Evolutionary conservation across 2,329 filamentous ascomycete species (phyloP), one percentile per base, ranked within the genome.

Genomic region (Botryotinia convoluta): DNA sequence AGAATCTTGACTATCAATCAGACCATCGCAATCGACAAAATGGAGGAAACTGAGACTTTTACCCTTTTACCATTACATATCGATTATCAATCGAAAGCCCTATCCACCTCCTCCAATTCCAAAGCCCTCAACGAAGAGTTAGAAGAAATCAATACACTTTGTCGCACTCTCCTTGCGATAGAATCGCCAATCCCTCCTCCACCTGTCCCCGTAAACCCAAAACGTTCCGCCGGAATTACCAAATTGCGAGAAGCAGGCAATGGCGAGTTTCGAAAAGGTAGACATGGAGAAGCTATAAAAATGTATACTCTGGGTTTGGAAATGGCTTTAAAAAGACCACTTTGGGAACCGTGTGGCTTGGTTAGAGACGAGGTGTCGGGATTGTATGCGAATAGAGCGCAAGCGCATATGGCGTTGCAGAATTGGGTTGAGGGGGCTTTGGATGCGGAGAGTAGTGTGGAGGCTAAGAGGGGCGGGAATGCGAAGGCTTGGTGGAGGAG

Each of bases 401-500:
- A 98, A 87, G 93, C 94, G 74, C 88, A 95, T 83, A 97, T 98
- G 91, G 91, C 90, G 29, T 84, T 92, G 82, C 89, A 91, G 83
- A 87, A 87, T 77, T 98, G 95, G 95, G 87, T 93, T 0, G 94
- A 96, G 84, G 96, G 90, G 8, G 88, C 92, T n/a, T 87, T 94
- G 9, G 96, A 99, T 83, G 95, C 94, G 6, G 92, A 97, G 84
- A 89, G 90, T 44, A 96, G 93, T 81, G 92, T 97, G 61, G 95
- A 97, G 86, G 91, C 93, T 75, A 95, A 95, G 86, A 89, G 90
- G 77, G 88, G 91, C 60, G 94, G 92, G 57, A 98, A 99, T 82
- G 90, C 93, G 1, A 98, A 98, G 89, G 95, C 91, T 0, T 98
- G 95, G 94, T 98, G 94, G 91, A 87, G 96, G 75, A 87, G 93